Conservation (phyloP, 257 asterid species). For the Thymus quinquecostatus region DNA sequence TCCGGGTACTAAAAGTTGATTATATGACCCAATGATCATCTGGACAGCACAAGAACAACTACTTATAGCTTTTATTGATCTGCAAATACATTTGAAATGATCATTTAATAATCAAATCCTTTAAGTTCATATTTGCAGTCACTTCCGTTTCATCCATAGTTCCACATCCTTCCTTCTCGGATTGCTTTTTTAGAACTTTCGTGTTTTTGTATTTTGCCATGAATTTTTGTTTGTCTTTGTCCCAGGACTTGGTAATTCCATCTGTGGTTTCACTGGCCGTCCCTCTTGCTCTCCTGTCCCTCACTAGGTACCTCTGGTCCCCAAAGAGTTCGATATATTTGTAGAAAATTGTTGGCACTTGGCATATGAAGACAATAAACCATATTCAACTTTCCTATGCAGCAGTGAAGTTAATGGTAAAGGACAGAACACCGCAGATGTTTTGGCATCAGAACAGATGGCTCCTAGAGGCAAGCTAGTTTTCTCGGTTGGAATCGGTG, state of each 20-base stretch:
- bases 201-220: conserved; percentile 3
- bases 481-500: conserved; percentile 81
- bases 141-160: neutral
- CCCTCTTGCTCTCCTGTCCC: conserved; percentile 93
- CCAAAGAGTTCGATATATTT: conserved; percentile 26
- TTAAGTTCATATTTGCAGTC: conserved; percentile 6
- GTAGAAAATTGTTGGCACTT: conserved; percentile 1
- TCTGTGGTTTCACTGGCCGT: conserved; percentile 81
- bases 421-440: conserved; percentile 60
- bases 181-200: neutral
- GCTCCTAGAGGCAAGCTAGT: conserved; percentile 98
- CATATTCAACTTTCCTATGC: conserved; percentile 23
- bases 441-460: conserved; percentile 90
- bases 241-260: conserved; percentile 78
- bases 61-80: neutral
- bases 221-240: conserved; percentile 11
- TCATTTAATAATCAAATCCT: neutral
- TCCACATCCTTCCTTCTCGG: conserved; percentile 3
- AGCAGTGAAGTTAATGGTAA: conserved; percentile 82
- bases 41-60: too few species aligned
- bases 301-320: conserved; percentile 71
- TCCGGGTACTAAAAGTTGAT: too few species aligned
- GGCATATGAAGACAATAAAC: conserved; percentile 16
- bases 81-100: neutral
- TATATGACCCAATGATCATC: too few species aligned